These are phyloP conservation scores for Kwoniella pini DNA, from an alignment of 768 basidiomycete genomes.

Conservation along the genomic window DNA sequence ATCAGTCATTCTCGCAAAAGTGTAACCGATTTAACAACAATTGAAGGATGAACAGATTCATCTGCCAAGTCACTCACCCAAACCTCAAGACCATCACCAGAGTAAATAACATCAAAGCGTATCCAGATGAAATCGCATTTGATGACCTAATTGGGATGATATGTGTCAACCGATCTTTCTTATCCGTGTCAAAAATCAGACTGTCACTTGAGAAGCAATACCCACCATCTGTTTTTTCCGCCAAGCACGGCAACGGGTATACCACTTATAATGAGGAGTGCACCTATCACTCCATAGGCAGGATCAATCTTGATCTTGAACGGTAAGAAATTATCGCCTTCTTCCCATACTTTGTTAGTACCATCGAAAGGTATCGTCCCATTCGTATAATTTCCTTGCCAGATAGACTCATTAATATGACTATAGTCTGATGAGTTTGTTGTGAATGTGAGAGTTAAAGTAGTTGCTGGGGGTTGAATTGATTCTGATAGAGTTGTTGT, in stretches of 20 bases:
- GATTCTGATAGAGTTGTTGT: constrained; percentile 42
- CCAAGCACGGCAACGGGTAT: constrained; percentile 87
- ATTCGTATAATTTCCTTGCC: constrained; percentile 27
- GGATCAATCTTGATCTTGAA: constrained; percentile 73
- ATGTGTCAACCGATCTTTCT: constrained; percentile 10
- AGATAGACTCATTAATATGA: constrained; percentile 15
- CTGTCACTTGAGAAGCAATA: constrained; percentile 13
- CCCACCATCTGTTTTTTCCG: constrained; percentile 91
- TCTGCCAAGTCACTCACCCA: no score
- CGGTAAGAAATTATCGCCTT: constrained; percentile 51
- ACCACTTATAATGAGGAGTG: constrained; percentile 82
- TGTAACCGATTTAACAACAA: no score
- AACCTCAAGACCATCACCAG: constrained; percentile 69
- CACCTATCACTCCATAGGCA: constrained; percentile 85
- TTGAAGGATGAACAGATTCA: no score
- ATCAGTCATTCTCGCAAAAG: not conserved
- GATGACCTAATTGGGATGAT: constrained; percentile 67
- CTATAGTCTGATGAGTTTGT: constrained; percentile 28
- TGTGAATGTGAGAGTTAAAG: constrained; percentile 51
- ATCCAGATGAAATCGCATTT: constrained; percentile 90
- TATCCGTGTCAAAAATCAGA: not conserved
- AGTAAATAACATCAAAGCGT: constrained; percentile 80
- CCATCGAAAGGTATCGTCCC: constrained; percentile 23
- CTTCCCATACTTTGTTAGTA: constrained; percentile 35
- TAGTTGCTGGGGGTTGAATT: constrained; percentile 36